Evolutionary conservation across 2,329 filamentous ascomycete genomes (phyloP).

Genomic region (Phaeophleospora eucalypticola): DNA sequence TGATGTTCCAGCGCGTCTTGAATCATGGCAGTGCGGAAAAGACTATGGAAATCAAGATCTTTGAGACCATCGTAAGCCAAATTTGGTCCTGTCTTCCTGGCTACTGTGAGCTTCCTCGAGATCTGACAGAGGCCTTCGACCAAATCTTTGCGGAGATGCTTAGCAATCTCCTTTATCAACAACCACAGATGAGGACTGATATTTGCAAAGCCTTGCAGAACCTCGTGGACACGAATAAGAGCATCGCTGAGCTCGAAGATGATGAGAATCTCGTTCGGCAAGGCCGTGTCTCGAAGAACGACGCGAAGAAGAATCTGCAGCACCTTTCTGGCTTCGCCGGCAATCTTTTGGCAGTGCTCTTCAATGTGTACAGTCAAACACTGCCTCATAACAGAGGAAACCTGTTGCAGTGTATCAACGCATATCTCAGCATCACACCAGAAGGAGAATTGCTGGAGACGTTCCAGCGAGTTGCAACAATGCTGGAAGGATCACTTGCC

Average conservation of each 20-base stretch:
- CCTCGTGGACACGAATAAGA: constrained; percentile 86
- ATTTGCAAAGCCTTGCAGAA: constrained; percentile 83
- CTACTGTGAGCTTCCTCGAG: constrained; percentile 88
- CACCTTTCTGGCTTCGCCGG: constrained; percentile 75
- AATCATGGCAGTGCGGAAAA: constrained; percentile 79
- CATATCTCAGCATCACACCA: constrained; percentile 73
- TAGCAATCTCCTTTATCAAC: constrained; percentile 87
- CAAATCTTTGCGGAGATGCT: constrained; percentile 84
- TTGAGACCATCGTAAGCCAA: constrained; percentile 91
- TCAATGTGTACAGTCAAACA: constrained; percentile 98
- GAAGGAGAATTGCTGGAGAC: constrained; percentile 74
- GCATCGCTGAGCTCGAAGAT: constrained; percentile 65
- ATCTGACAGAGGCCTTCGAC: constrained; percentile 65
- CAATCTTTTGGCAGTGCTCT: constrained; percentile 92
- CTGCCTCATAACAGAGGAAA: constrained; percentile 86
- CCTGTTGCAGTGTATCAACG: constrained; percentile 90
- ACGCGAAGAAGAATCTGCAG: constrained; percentile 74
- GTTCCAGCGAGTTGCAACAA: constrained; percentile 78
- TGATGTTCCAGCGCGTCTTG: constrained; percentile 82
- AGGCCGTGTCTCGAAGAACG: constrained; percentile 69
- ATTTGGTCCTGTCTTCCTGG: constrained; percentile 92
- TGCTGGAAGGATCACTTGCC: constrained; percentile 70
- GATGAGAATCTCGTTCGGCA: constrained; percentile 71
- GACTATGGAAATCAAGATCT: constrained; percentile 95
- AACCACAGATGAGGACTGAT: constrained; percentile 80